Evolutionary conservation across 768 basidiomycete genomes (phyloP).

Genomic region (Lyophyllum semitale): DNA sequence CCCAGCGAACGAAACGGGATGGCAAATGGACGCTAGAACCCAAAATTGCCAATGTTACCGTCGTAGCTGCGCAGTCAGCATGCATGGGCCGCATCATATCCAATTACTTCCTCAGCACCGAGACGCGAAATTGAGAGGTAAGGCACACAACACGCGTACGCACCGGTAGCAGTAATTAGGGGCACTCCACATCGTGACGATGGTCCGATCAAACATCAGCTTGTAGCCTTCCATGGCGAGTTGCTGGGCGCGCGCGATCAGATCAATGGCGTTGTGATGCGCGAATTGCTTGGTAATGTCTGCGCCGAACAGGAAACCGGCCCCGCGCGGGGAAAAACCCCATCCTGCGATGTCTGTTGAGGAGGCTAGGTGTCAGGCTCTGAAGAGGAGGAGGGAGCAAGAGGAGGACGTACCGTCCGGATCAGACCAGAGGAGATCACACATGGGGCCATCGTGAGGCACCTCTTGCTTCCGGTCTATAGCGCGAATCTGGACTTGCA

Average conservation of each 20-base stretch:
- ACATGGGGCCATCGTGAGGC: slow-evolving; percentile 98
- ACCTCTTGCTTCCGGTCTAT: slow-evolving; percentile 98
- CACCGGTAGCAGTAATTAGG: slow-evolving; percentile 98
- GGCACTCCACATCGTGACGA: slow-evolving; percentile 98
- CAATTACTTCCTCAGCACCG: too few relatives aligned
- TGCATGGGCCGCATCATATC: too few relatives aligned
- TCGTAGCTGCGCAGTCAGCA: too few relatives aligned
- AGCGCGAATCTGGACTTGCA: slow-evolving; percentile 72
- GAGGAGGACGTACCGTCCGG: slow-evolving; percentile 74
- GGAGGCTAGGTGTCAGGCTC: background rate
- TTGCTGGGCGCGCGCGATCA: slow-evolving; percentile 97
- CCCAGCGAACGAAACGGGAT: too few relatives aligned
- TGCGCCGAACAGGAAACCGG: slow-evolving; percentile 92
- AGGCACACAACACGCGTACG: slow-evolving; percentile 28
- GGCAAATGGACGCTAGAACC: too few relatives aligned
- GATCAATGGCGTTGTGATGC: slow-evolving; percentile 89
- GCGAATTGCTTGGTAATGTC: slow-evolving; percentile 90
- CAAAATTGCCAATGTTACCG: too few relatives aligned
- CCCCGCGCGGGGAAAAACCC: slow-evolving; percentile 97
- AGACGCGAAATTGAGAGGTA: slow-evolving; percentile 5
- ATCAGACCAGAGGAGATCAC: slow-evolving; percentile 98
- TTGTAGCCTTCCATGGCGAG: slow-evolving; percentile 98
- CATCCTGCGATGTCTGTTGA: slow-evolving; percentile 83
- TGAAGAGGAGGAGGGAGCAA: slow-evolving; percentile 3
- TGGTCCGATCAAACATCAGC: slow-evolving; percentile 92